phyloP scores from a whole-genome alignment of 257 asterid species.

The Voacanga thouarsii region DNA sequence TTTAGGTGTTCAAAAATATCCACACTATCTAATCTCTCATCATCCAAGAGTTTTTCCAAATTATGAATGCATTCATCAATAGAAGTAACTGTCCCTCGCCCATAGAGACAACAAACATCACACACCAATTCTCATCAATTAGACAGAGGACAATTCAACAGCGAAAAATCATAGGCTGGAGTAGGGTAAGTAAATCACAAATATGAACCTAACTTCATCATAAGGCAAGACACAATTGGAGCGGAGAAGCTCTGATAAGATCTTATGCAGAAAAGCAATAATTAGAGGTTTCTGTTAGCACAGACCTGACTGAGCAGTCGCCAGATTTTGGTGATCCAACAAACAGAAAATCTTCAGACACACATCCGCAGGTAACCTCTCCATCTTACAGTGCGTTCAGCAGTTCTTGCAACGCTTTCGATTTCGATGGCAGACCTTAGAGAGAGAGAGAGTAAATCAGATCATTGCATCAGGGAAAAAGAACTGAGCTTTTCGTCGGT shows the following conservation, averaged over 20 bases:
- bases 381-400: conserved; percentile 35
- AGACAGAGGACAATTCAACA: background rate
- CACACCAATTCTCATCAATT: background rate
- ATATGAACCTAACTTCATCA: background rate
- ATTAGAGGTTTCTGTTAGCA: conserved; percentile 2
- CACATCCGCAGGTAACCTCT: conserved; percentile 61
- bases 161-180: too few relatives aligned
- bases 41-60: background rate
- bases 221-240: background rate
- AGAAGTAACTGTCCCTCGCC: background rate
- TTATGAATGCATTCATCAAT: background rate
- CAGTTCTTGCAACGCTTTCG: background rate
- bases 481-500: background rate
- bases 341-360: conserved; percentile 51
- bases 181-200: background rate
- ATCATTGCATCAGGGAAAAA: background rate
- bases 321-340: conserved; percentile 80
- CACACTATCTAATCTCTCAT: background rate
- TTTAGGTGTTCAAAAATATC: background rate
- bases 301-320: conserved; percentile 73
- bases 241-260: conserved; percentile 24
- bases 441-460: background rate
- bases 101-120: background rate
- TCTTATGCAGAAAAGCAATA: conserved; percentile 6
- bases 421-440: background rate